Evolutionary conservation across 2,329 filamentous ascomycete species (phyloP).

Genomic region (Penicillium fuscoglaucum): DNA sequence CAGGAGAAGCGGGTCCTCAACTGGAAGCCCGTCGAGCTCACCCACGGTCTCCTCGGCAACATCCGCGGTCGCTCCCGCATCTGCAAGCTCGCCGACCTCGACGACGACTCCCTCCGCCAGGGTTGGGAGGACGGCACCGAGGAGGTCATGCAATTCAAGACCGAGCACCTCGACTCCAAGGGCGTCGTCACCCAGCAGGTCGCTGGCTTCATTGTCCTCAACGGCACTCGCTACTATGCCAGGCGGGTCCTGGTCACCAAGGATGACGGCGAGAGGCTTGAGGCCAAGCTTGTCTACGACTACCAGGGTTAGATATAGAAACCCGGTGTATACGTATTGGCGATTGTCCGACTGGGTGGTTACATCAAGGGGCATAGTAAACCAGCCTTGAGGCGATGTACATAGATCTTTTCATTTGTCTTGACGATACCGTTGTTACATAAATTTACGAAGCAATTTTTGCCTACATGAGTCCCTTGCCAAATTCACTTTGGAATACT

Average conservation of each 20-base stretch:
- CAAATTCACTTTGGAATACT: not conserved
- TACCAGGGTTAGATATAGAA: not conserved
- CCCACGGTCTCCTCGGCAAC: not conserved
- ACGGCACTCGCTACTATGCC: not conserved
- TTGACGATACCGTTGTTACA: not conserved
- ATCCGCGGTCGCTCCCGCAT: not conserved
- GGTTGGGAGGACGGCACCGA: not conserved
- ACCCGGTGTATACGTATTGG: not conserved
- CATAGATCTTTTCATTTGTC: not conserved
- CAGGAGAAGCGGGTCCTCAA: not conserved
- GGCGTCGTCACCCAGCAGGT: not conserved
- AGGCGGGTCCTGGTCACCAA: not conserved
- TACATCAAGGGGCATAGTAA: not conserved
- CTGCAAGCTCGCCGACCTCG: not conserved
- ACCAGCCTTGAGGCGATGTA: not conserved
- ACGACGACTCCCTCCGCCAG: not conserved
- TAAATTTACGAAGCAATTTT: not conserved
- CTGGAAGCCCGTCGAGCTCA: not conserved
- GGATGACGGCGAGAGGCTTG: not conserved
- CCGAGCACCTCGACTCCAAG: not conserved
- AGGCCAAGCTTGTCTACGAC: not conserved
- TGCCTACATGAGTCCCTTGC: not conserved
- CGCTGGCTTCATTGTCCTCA: not conserved
- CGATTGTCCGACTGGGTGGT: not conserved
- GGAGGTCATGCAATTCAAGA: not conserved